These are phyloP conservation scores for Auricularia auricula-judae DNA, from an alignment of 768 basidiomycete genomes.

Conservation along the genomic window DNA sequence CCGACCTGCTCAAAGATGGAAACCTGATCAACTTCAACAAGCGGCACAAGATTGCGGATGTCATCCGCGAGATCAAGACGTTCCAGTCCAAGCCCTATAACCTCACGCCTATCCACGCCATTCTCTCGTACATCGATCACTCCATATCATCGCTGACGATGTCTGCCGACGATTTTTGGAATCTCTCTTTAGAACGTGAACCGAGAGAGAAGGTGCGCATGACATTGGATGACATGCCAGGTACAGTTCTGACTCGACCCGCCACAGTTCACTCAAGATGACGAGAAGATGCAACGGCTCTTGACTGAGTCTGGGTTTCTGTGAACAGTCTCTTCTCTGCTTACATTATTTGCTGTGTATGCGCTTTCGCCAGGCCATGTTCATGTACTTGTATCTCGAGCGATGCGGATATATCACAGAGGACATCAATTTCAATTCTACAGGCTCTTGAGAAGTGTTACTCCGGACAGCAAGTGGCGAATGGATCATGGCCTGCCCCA, in stretches of 20 bases:
- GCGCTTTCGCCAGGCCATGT: neutral
- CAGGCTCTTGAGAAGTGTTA: too few relatives aligned
- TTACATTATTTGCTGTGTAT: neutral
- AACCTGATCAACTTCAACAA: slow-evolving; percentile 91
- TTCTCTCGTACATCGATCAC: slow-evolving; percentile 70
- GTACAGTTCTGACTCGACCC: neutral
- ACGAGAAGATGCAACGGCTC: slow-evolving; percentile 90
- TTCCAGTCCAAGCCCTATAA: slow-evolving; percentile 92
- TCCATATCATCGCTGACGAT: slow-evolving; percentile 62
- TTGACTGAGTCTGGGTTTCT: slow-evolving; percentile 84
- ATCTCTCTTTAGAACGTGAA: slow-evolving; percentile 75
- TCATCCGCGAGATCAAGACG: slow-evolving; percentile 91
- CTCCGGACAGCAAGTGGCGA: too few relatives aligned
- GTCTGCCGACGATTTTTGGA: slow-evolving; percentile 51
- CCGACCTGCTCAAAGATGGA: slow-evolving; percentile 52
- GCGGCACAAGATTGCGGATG: slow-evolving; percentile 89
- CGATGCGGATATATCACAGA: neutral
- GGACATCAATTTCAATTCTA: too few relatives aligned
- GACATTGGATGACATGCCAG: neutral
- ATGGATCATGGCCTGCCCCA: neutral
- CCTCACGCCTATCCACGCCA: slow-evolving; percentile 51
- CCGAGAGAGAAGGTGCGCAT: slow-evolving; percentile 51
- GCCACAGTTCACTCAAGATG: slow-evolving; percentile 41
- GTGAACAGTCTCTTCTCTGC: slow-evolving; percentile 18
- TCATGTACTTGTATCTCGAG: neutral